Percentiles rank a stretch among this genome's conserved stretches.
These are phyloP conservation scores for Liquidambar formosana DNA, from an alignment of 164 flowering plant genomes.

Conservation along the genomic window DNA sequence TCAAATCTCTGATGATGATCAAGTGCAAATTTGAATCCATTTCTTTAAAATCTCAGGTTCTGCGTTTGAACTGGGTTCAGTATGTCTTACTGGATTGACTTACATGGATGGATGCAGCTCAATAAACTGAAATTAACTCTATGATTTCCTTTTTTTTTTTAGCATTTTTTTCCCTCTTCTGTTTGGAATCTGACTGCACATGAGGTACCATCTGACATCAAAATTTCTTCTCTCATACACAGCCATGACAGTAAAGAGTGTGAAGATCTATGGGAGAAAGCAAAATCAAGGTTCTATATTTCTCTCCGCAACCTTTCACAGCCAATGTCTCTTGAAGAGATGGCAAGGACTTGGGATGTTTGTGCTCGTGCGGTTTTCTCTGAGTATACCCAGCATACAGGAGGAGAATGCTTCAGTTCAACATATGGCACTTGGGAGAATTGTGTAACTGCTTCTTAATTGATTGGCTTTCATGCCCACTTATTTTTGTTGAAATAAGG, in stretches of 20 bases:
- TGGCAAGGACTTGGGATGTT: constrained; percentile 20
- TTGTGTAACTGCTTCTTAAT: constrained; percentile 16
- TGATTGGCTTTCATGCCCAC: background rate
- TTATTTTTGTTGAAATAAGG: background rate
- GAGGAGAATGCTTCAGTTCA: constrained; percentile 32
- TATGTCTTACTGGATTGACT: too few species aligned
- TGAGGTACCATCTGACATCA: too few species aligned
- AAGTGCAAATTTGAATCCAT: too few species aligned
- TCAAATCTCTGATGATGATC: too few species aligned
- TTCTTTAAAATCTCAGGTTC: too few species aligned
- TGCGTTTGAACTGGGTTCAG: too few species aligned
- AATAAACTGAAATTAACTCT: too few species aligned
- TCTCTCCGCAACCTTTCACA: constrained; percentile 10
- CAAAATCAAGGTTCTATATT: constrained; percentile 10
- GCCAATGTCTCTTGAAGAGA: constrained; percentile 15
- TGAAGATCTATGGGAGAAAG: constrained; percentile 8
- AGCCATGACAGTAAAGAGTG: constrained; percentile 2
- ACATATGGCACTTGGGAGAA: constrained; percentile 30
- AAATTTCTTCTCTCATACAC: background rate
- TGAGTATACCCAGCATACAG: constrained; percentile 23
- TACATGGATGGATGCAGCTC: too few species aligned
- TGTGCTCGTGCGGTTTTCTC: constrained; percentile 11
- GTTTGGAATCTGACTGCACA: too few species aligned
- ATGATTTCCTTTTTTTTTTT: too few species aligned
- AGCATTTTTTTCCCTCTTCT: too few species aligned